Conservation (phyloP, 768 basidiomycete genomes). For the Suillus fuscotomentosus region DNA sequence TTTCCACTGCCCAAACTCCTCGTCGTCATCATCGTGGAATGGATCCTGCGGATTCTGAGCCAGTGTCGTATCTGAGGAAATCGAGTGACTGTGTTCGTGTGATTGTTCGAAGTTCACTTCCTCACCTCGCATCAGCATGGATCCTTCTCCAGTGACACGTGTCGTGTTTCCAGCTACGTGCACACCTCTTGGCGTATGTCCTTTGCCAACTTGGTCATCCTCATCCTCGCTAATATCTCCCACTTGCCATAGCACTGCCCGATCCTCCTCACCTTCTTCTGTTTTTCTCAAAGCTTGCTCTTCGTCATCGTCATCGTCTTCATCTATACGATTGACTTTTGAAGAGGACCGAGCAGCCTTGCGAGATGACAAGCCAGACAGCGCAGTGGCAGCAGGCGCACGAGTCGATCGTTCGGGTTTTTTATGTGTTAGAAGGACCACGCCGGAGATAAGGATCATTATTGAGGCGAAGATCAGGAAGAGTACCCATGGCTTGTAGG, state of each 20-base stretch:
- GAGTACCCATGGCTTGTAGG: constrained; percentile 88
- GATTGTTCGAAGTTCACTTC: constrained; percentile 35
- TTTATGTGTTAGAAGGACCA: constrained; percentile 92
- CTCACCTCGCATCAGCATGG: constrained; percentile 38
- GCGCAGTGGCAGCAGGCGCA: constrained; percentile 25
- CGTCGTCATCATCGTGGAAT: constrained; percentile 19
- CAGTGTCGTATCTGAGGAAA: constrained; percentile 38
- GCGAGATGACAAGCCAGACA: constrained; percentile 18
- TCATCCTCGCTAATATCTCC: constrained; percentile 74
- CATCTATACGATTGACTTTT: constrained; percentile 13
- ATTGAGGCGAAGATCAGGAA: constrained; percentile 89
- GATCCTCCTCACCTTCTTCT: constrained; percentile 34
- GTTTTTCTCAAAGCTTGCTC: constrained; percentile 33
- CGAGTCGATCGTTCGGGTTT: constrained; percentile 59
- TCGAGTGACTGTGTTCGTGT: constrained; percentile 28
- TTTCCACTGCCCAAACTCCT: constrained; percentile 37
- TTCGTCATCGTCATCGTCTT: constrained; percentile 36
- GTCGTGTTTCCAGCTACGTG: constrained; percentile 10
- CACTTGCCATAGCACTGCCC: constrained; percentile 61
- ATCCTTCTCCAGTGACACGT: constrained; percentile 37
- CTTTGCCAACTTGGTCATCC: constrained; percentile 42
- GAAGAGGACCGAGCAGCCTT: constrained; percentile 23
- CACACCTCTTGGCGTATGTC: constrained; percentile 19
- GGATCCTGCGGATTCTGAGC: constrained; percentile 15
- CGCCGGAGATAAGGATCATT: constrained; percentile 81